Evolutionary conservation across 108 stramenopile genomes (phyloP), one percentile per base, ranked within the genome.

Genomic region (Fistulifera pelliculosa): DNA sequence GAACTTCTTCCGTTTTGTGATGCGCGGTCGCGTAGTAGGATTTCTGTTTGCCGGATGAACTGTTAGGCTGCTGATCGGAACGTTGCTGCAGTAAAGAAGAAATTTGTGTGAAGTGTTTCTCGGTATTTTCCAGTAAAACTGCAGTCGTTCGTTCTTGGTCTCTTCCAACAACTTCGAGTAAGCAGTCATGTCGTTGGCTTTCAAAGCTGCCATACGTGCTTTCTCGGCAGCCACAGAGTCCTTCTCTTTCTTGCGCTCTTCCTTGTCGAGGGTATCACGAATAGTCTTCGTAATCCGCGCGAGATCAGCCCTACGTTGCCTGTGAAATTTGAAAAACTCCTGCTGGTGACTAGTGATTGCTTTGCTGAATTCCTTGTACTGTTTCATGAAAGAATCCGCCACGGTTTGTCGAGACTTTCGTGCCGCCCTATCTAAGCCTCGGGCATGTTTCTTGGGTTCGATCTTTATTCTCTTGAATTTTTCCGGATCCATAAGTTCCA

Each of bases 21-120:
- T 92, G 90, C 15, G 90, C 84, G 27, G 80, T 69, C 18, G 80
- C 85, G 52, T 92, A 92, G 67, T 92, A 92, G 14, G 81, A 81
- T 6, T 60, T 55, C 25, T 27, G 24, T 35, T 35, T 35, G 31
- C 31, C 8, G 31, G 31, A 45, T 45, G 44, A 35, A 7, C 12
- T 7, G 24, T 7, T 26, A 8, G 64, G 64, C 10, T 75, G 77
- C 3, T 35, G 31, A 35, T 35, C 31, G 17, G 66, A 71, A 45
- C 87, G 79, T 38, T 68, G 41, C 40, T 85, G 66, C 55, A 85
- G 53, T 41, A 90, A 50, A 10, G 64, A 68, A 1, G 85, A 83
- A 60, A 92, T 92, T 52, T 85, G 83, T 26, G 74, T 70, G 69
- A 92, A 79, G 51, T 74, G 78, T 41, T 78, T 73, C 47, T 92